These are phyloP conservation scores for Hyphopichia pseudoburtonii DNA, from an alignment of 1,139 yeast species.

Conservation along the genomic window DNA sequence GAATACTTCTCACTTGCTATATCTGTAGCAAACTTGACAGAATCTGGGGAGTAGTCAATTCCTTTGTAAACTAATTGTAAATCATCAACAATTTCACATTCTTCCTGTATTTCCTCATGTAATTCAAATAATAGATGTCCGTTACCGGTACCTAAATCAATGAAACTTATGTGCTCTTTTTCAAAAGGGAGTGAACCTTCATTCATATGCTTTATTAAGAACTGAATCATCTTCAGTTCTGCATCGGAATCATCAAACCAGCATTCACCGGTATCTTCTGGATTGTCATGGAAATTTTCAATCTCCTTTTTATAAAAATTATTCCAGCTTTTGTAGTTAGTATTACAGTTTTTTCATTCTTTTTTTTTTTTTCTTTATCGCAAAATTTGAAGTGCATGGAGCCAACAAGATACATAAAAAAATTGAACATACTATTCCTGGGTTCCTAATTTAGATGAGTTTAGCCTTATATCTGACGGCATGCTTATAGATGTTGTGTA, in stretches of 20 bases:
- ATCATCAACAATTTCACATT: slow-evolving; percentile 33
- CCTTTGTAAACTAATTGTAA: slow-evolving; percentile 51
- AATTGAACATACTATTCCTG: slow-evolving; percentile 63
- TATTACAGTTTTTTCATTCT: no score
- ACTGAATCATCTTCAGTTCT: slow-evolving; percentile 75
- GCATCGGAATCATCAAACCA: slow-evolving; percentile 97
- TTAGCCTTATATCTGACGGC: slow-evolving; percentile 56
- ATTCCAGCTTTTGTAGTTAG: slow-evolving; percentile 66
- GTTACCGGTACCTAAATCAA: slow-evolving; percentile 95
- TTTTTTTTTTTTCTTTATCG: no score
- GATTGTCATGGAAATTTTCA: slow-evolving; percentile 65
- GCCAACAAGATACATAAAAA: no score
- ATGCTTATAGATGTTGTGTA: no score
- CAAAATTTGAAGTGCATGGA: no score
- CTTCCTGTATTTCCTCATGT: slow-evolving; percentile 48
- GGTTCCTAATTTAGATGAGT: slow-evolving; percentile 76
- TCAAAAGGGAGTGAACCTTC: slow-evolving; percentile 24
- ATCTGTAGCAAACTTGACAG: slow-evolving; percentile 68
- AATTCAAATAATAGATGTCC: slow-evolving; percentile 82
- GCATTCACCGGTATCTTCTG: slow-evolving; percentile 87
- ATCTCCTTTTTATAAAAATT: slow-evolving; percentile 75
- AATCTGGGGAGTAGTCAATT: slow-evolving; percentile 79
- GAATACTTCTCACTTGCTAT: slow-evolving; percentile 48
- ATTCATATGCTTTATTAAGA: slow-evolving; percentile 40
- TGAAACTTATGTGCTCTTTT: slow-evolving; percentile 36